Base-by-base conservation (phyloP, 768 basidiomycete genomes). In the Paxillus involutus region DNA sequence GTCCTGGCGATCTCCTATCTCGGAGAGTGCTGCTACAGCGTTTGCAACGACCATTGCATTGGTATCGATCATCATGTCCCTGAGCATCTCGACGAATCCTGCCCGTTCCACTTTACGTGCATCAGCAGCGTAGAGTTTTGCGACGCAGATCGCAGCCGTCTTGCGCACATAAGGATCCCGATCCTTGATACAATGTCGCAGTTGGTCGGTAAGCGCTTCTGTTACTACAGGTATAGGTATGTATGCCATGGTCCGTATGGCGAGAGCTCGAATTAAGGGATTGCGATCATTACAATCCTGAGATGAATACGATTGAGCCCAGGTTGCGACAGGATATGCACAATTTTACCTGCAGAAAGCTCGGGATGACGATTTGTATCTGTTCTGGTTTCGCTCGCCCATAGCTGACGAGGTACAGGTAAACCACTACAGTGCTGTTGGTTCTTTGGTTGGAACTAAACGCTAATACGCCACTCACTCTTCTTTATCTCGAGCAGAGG, bases 221-320 rank as follows among this genome's bases (percentile, higher is more conserved):
- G 88, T 87, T 56, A 98, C 92, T 47, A 86, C 78, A 9, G 94
- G 89, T 21, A 97, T 88, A 35, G 94, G 93, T 63, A 99, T 98
- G 67, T 97, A 98, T 7, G 97, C 96, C 96, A 99, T 98, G 12
- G 97, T 99, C 41, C 97, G 91, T 63, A 99, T 95, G 17, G 97
- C 94, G 44, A 99, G 79, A 14, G 96, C 97, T 35, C 97, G 90
- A 53, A 99, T 94, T 45, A 99, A 86, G 11, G 97, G 96, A 69
- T 98, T 98, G 44, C 91, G 84, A 68, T 98, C 96, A 63, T 86
- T 89, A 63, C 94, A 97, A 68, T 98, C 96, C 96, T 98, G 62
- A 41, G 32, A 53, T 45, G 26, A 35, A 48, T 17, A 47, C 32
- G 52, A 26, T 26, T 67, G 29, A 65, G 59, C 37, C n/a, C 44